Evolutionary conservation across 257 asterid genomes (phyloP).

Genomic region (Perilla frutescens): DNA sequence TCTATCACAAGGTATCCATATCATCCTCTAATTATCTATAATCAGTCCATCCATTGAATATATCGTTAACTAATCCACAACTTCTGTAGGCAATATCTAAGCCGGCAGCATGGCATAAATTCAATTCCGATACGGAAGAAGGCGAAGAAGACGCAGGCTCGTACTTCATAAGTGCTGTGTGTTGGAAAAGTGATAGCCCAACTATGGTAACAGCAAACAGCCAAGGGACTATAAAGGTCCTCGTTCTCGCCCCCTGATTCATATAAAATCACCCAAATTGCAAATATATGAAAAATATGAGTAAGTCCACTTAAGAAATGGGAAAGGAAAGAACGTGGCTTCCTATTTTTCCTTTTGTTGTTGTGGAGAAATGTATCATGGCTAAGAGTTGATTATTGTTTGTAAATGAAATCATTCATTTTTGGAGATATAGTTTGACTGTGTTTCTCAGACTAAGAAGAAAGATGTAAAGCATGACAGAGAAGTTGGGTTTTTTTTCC

Average conservation of each 20-base stretch:
- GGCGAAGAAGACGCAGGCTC: constrained; percentile 61
- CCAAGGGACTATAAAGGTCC: constrained; percentile 84
- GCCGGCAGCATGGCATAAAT: constrained; percentile 81
- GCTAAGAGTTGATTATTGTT: constrained; percentile 20
- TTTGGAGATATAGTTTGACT: background rate
- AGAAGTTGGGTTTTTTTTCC: background rate
- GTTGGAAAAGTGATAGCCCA: constrained; percentile 90
- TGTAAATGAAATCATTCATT: constrained; percentile 28
- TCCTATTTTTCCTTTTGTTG: background rate
- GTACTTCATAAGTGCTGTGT: constrained; percentile 84
- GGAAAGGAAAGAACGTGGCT: background rate
- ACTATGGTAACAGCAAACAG: constrained; percentile 82
- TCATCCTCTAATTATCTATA: background rate
- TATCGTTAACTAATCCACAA: background rate
- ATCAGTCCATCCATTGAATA: background rate
- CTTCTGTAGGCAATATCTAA: constrained; percentile 67
- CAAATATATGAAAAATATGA: background rate
- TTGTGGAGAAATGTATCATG: constrained; percentile 2
- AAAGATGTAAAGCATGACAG: background rate
- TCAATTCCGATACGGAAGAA: constrained; percentile 59
- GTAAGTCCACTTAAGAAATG: background rate
- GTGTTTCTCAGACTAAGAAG: background rate
- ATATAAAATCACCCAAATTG: background rate
- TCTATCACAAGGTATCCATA: constrained; percentile 72
- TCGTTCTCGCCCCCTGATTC: constrained; percentile 69